Base-by-base conservation (phyloP, 2,329 filamentous ascomycete genomes). In the Trematosphaeria pertusa region DNA sequence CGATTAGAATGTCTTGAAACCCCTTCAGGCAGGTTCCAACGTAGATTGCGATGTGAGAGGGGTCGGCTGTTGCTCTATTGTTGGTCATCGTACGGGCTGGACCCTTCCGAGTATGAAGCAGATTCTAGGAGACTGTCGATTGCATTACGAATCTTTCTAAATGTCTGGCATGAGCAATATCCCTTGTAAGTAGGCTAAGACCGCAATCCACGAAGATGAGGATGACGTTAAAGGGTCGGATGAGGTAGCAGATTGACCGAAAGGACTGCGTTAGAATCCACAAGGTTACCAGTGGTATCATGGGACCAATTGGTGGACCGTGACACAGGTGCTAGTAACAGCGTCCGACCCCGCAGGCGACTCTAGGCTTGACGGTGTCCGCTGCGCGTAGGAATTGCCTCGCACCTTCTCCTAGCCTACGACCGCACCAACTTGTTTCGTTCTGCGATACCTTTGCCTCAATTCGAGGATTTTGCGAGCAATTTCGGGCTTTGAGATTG, bases 401-500 rank as follows among this genome's bases (percentile, higher is more conserved):
- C 6, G 8, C 31, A 34, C 8, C 14, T 34, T n/a, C 34, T 26
- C 11, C 5, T 40, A 6, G n/a, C 30, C 5, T 4, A 18, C 37
- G 19, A 4, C 5, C 9, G 18, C 24, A 28, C 17, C 12, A 7
- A 7, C 5, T 4, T 17, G 3, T 10, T 8, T 6, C 11, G 5
- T n/a, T 22, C 28, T 34, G 7, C 4, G 7, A 18, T 7, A 30
- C n/a, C n/a, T 5, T 11, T 26, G n/a, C n/a, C 20, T 22, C 22
- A 22, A 30, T 28, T 5, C 10, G 2, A 2, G 19, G n/a, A 5
- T 34, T 20, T 43, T 10, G 21, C 19, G 6, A 14, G 12, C 37
- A 31, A 64, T 63, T 60, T 66, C 66, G 9, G 67, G 65, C 3
- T 41, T 71, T 3, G 69, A 72, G 39, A 42, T 64, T n/a, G 62